Percentiles rank a stretch among this genome's conserved stretches.
These are phyloP conservation scores for Exophiala sp. DNA, from an alignment of 2,329 filamentous ascomycete genomes.

Conservation along the genomic window DNA sequence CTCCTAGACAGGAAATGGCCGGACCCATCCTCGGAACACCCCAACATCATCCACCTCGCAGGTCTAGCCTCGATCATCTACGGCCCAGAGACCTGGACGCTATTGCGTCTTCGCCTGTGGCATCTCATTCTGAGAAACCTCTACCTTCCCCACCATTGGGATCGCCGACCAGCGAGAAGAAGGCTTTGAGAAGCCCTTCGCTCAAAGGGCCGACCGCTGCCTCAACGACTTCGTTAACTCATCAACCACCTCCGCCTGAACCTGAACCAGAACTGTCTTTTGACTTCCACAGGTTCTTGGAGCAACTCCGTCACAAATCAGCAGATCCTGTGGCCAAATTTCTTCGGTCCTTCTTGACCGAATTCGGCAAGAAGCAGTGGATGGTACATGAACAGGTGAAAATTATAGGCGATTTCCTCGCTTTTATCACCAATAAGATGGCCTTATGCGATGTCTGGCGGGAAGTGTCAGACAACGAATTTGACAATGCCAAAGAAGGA, in stretches of 20 bases:
- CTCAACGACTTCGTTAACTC: conserved; percentile 5
- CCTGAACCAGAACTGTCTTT: conserved; percentile 85
- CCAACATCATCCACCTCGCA: conserved; percentile 71
- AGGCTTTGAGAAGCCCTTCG: conserved; percentile 28
- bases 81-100: conserved; percentile 40
- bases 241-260: conserved; percentile 59
- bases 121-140: conserved; percentile 23
- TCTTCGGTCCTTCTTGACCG: conserved; percentile 85
- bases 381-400: conserved; percentile 99
- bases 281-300: conserved; percentile 94
- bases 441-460: conserved; percentile 94
- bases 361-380: conserved; percentile 98
- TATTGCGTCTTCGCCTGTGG: conserved; percentile 25
- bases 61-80: conserved; percentile 78
- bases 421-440: conserved; percentile 99
- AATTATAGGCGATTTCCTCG: conserved; percentile 92
- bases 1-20: conserved; percentile 77
- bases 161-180: conserved; percentile 30
- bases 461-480: conserved; percentile 91
- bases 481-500: conserved; percentile 95
- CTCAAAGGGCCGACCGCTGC: conserved; percentile 23
- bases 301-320: conserved; percentile 91
- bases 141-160: conserved; percentile 28
- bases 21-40: conserved; percentile 69
- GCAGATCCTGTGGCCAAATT: conserved; percentile 98